These are phyloP conservation scores for Daedalea quercina DNA, from an alignment of 768 basidiomycete genomes.

Conservation along the genomic window DNA sequence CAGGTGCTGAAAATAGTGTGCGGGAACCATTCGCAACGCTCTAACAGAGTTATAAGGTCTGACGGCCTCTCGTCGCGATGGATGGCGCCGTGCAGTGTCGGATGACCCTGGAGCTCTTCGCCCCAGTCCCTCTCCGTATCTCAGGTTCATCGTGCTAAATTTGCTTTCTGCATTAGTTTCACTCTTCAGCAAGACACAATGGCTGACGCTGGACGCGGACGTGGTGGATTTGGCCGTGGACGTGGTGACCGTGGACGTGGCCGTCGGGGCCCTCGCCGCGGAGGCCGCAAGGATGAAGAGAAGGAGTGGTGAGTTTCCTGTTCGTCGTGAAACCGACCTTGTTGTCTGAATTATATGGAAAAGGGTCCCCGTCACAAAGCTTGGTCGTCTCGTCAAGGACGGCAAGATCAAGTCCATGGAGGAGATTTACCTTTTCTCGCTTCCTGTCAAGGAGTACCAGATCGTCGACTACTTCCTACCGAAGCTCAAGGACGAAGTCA, in stretches of 20 bases:
- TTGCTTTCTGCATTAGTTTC: no score
- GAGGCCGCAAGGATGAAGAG: conserved; percentile 98
- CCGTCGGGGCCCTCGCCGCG: conserved; percentile 81
- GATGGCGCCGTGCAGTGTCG: conserved; percentile 6
- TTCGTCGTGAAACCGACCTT: background rate
- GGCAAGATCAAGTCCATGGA: conserved; percentile 99
- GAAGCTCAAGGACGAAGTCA: conserved; percentile 98
- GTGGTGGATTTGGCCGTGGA: conserved; percentile 78
- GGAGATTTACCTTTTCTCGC: conserved; percentile 99
- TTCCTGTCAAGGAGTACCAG: conserved; percentile 99
- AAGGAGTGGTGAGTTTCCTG: conserved; percentile 88
- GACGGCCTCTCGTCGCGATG: conserved; percentile 4
- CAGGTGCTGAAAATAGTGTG: background rate
- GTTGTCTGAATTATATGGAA: background rate
- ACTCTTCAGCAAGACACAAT: conserved; percentile 34
- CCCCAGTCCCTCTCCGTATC: no score
- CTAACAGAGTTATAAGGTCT: background rate
- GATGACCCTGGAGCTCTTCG: conserved; percentile 8
- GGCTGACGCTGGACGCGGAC: conserved; percentile 83
- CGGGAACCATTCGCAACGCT: background rate
- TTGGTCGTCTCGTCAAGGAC: conserved; percentile 98
- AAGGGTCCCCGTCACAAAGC: conserved; percentile 97
- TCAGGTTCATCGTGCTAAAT: no score
- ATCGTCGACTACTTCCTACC: conserved; percentile 99
- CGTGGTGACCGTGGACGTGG: conserved; percentile 71